phyloP scores from a whole-genome alignment of 1,139 yeast species.

The Protomyces inundatus region DNA sequence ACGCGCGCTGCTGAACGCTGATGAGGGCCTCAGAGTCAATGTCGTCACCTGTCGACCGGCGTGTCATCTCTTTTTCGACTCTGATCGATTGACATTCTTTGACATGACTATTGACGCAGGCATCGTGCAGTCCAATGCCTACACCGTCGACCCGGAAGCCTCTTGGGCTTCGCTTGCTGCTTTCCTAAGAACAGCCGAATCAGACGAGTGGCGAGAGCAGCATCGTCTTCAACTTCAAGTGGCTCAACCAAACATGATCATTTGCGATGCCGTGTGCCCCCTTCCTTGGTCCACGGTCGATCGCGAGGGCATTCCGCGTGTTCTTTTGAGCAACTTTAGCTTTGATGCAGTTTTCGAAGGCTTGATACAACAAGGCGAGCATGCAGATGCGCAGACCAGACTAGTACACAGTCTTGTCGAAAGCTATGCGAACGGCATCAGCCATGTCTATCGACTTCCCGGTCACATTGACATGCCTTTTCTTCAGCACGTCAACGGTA shows the following conservation, averaged over 20 bases:
- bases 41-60: conserved; percentile 10
- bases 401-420: not conserved
- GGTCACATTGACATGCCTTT: conserved; percentile 21
- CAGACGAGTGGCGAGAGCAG: not conserved
- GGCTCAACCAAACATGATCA: not conserved
- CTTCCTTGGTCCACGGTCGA: not conserved
- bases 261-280: conserved; percentile 13
- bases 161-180: not conserved
- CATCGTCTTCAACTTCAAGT: not conserved
- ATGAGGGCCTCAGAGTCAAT: not conserved
- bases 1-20: not conserved
- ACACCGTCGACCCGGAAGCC: conserved; percentile 1
- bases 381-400: not conserved
- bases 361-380: not conserved
- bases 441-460: conserved; percentile 2
- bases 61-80: conserved; percentile 6
- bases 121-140: conserved; percentile 13
- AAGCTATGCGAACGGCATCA: not conserved
- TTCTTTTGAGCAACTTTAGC: conserved; percentile 6
- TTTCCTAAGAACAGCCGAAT: not conserved
- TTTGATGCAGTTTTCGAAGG: conserved; percentile 9
- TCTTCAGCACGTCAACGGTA: not conserved
- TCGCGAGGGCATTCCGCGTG: not conserved
- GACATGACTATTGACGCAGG: conserved; percentile 1
- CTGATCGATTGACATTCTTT: not conserved